Evolutionary conservation across 768 basidiomycete species (phyloP).

Genomic region (Leccinum uliginosum): DNA sequence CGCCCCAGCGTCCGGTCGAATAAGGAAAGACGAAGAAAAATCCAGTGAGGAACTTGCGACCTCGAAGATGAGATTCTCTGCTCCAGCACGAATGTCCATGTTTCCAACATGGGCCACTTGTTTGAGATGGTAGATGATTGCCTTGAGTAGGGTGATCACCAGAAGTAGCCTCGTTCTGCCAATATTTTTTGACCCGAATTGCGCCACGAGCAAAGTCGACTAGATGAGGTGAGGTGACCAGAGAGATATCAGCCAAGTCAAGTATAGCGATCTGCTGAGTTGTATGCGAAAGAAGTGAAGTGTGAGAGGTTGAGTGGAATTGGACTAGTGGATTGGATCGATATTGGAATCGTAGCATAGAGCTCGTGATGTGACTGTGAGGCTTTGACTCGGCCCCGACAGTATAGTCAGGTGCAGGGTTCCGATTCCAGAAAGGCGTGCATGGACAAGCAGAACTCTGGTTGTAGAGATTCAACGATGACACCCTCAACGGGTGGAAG

Average conservation of each 20-base stretch:
- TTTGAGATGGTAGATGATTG: slow-evolving; percentile 14
- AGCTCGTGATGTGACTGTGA: slow-evolving; percentile 22
- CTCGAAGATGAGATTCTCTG: slow-evolving; percentile 67
- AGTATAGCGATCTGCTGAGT: slow-evolving; percentile 29
- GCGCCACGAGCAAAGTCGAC: slow-evolving; percentile 56
- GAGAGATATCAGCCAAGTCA: slow-evolving; percentile 37
- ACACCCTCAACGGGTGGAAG: not conserved
- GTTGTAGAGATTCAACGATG: slow-evolving; percentile 4
- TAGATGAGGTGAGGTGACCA: slow-evolving; percentile 52
- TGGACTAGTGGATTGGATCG: slow-evolving; percentile 11
- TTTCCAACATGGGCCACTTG: slow-evolving; percentile 39
- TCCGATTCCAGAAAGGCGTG: slow-evolving; percentile 19
- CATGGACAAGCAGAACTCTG: slow-evolving; percentile 21
- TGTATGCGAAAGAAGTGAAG: slow-evolving; percentile 9
- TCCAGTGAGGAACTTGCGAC: slow-evolving; percentile 38
- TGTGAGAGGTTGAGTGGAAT: slow-evolving; percentile 11
- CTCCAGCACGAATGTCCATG: slow-evolving; percentile 55
- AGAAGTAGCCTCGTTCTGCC: slow-evolving; percentile 1
- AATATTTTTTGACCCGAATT: slow-evolving; percentile 46
- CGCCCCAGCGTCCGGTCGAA: slow-evolving; percentile 17
- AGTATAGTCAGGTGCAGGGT: slow-evolving; percentile 17
- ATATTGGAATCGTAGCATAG: slow-evolving; percentile 24
- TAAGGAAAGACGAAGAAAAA: slow-evolving; percentile 21
- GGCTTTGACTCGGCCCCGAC: slow-evolving; percentile 16
- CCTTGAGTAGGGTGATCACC: slow-evolving; percentile 1